Conservation (phyloP, 2,329 filamentous ascomycete genomes). For the Lanzia echinophila region DNA sequence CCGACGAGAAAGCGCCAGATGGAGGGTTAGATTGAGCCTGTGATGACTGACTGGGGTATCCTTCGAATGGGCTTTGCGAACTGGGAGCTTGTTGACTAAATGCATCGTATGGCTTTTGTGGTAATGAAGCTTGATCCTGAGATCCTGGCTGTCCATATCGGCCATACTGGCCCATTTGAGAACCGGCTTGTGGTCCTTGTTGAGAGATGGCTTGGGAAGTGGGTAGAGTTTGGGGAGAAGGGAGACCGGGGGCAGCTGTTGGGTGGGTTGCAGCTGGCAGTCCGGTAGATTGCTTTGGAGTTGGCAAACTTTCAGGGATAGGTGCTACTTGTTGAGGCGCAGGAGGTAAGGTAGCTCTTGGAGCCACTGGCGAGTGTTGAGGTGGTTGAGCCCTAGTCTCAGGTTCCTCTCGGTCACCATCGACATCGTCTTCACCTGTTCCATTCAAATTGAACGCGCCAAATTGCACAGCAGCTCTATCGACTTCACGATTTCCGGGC, state of each 20-base stretch:
- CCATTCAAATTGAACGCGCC: conserved; percentile 89
- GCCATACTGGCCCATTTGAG: conserved; percentile 50
- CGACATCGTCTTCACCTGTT: conserved; percentile 72
- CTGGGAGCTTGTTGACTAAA: conserved; percentile 69
- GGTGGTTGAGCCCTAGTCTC: conserved; percentile 92
- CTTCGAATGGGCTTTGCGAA: conserved; percentile 54
- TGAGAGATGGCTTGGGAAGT: conserved; percentile 30
- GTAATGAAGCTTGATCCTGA: conserved; percentile 52
- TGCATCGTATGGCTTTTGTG: conserved; percentile 80
- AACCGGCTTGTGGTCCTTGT: conserved; percentile 27
- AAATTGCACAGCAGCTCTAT: conserved; percentile 90
- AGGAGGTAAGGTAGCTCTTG: conserved; percentile 80
- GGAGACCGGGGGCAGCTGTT: conserved; percentile 32
- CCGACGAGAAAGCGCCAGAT: conserved; percentile 64
- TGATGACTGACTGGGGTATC: conserved; percentile 51
- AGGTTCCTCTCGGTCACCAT: conserved; percentile 89
- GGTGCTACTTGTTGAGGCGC: conserved; percentile 46
- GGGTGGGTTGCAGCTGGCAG: conserved; percentile 44
- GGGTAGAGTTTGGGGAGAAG: conserved; percentile 32
- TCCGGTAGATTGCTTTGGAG: conserved; percentile 38
- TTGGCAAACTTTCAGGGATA: conserved; percentile 48
- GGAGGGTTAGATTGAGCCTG: conserved; percentile 52
- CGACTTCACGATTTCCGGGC: conserved; percentile 93
- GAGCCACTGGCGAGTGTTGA: conserved; percentile 83
- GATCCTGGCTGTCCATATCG: conserved; percentile 59